Conservation (phyloP, 2,329 filamentous ascomycete species). For the Exophiala viscosa region DNA sequence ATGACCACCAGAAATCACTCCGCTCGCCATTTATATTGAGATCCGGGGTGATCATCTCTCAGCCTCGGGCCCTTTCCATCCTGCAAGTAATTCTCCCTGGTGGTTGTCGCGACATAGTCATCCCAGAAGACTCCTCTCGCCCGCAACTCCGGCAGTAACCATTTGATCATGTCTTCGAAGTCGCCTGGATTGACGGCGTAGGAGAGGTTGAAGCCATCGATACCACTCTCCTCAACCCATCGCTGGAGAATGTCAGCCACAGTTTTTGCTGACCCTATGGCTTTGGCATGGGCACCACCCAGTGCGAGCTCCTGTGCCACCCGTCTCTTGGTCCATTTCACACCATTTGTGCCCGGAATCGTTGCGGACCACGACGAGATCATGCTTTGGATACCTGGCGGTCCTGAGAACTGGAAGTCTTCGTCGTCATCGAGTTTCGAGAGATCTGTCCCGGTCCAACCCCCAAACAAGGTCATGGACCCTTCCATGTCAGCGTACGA, state of each 20-base stretch:
- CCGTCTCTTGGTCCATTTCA: no score
- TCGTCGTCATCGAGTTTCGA: conserved; percentile 56
- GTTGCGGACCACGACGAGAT: no score
- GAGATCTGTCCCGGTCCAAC: conserved; percentile 60
- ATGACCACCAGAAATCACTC: no score
- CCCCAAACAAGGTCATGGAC: conserved; percentile 53
- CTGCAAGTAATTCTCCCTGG: conserved; percentile 3
- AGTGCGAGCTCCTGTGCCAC: no score
- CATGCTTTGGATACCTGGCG: no score
- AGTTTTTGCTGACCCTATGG: no score
- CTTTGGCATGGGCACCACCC: no score
- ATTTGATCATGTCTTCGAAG: conserved; percentile 50
- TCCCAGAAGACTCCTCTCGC: conserved; percentile 38
- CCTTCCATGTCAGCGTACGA: conserved; percentile 53
- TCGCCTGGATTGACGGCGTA: conserved; percentile 48
- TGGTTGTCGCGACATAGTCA: conserved; percentile 1
- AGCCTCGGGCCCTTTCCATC: neutral
- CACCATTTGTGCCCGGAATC: no score
- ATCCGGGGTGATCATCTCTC: conserved; percentile 7
- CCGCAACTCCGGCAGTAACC: conserved; percentile 47
- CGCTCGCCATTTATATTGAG: no score
- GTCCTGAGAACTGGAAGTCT: no score
- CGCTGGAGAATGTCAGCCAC: conserved; percentile 65
- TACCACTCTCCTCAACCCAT: conserved; percentile 65
- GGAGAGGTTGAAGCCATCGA: conserved; percentile 66